phyloP scores from a whole-genome alignment of 2,329 filamentous ascomycete genomes.

The Torrubiellomyces zombiae region DNA sequence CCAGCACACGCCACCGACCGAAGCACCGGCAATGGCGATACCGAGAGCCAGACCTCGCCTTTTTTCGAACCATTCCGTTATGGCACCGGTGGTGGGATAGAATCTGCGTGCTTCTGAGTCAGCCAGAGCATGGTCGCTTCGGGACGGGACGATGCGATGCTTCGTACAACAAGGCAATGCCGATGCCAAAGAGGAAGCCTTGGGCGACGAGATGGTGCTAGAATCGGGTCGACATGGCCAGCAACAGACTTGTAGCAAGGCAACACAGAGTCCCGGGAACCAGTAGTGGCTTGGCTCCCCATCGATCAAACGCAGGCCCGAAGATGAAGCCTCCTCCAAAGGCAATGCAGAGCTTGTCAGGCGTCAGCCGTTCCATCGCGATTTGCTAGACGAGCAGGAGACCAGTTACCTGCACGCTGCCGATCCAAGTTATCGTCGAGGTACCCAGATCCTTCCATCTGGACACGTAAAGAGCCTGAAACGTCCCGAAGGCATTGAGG shows the following conservation, averaged over 20 bases:
- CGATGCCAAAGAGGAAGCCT: conserved; percentile 23
- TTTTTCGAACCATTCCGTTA: conserved; percentile 15
- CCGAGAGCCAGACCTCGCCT: conserved; percentile 15
- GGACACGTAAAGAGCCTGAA: conserved; percentile 31
- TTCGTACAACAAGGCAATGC: conserved; percentile 19
- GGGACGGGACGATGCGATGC: no score
- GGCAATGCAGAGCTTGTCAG: conserved; percentile 22
- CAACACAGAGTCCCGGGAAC: conserved; percentile 17
- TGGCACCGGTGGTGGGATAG: conserved; percentile 14
- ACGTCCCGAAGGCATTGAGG: conserved; percentile 33
- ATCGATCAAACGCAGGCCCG: conserved; percentile 23
- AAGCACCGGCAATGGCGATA: conserved; percentile 14
- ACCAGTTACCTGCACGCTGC: conserved; percentile 12
- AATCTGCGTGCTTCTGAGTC: conserved; percentile 6
- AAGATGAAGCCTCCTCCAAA: conserved; percentile 20
- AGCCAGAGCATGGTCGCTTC: background rate
- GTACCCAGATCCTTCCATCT: conserved; percentile 16
- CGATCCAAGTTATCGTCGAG: conserved; percentile 24
- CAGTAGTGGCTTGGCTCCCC: conserved; percentile 19
- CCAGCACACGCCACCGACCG: conserved; percentile 15
- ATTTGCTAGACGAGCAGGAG: background rate
- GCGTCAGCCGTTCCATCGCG: no score
- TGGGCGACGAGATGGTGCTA: conserved; percentile 22
- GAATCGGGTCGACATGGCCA: conserved; percentile 15
- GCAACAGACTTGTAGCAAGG: conserved; percentile 20